Evolutionary conservation across 805 yeast species (phyloP), one percentile per base, ranked within the genome.

Genomic region (Trichomonascus vanleenenianus): DNA sequence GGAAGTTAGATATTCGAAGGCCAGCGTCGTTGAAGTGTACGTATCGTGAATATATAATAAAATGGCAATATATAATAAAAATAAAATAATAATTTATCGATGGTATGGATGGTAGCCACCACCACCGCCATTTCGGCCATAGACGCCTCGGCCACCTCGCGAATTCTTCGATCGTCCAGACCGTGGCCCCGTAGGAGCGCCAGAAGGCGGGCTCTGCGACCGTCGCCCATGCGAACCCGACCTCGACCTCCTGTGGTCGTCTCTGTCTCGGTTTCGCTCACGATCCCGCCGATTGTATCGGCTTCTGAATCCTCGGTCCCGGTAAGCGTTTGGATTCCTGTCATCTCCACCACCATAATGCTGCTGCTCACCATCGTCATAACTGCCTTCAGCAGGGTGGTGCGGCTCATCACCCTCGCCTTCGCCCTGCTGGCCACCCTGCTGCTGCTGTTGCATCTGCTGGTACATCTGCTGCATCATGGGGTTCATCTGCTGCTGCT

Each of bases 401-500:
- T 43, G 31, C 10, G 39, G 16, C 11, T 30, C 44, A 30, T 46
- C 39, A 11, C 39, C 30, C 12, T 33, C 46, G 19, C 27, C 39
- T 27, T 40, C 39, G 1, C 38, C 50, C 33, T 30, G 40, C 31
- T 42, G 45, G 11, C 45, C 30, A n/a, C 35, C 35, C 10, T 43
- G 48, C 39, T 40, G 50, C 15, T 47, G 48, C 30, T 44, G 49
- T 2, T 16, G 43, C 46, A 35, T 46, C 43, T 48, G 52, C 41
- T 49, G 56, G 46, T 47, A 48, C 40, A 49, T 47, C 54, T 47
- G 46, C 39, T 43, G 48, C 52, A 51, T 51, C 54, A 53, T 53
- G 12, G 49, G 53, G 35, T 44, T 41, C 49, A 51, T 44, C 35
- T 32, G 15, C 33, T n/a, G 43, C 46, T 32, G 50, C 48, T 20